Evolutionary conservation across 345 rosid species (phyloP).

Genomic region (Turritis glabra): DNA sequence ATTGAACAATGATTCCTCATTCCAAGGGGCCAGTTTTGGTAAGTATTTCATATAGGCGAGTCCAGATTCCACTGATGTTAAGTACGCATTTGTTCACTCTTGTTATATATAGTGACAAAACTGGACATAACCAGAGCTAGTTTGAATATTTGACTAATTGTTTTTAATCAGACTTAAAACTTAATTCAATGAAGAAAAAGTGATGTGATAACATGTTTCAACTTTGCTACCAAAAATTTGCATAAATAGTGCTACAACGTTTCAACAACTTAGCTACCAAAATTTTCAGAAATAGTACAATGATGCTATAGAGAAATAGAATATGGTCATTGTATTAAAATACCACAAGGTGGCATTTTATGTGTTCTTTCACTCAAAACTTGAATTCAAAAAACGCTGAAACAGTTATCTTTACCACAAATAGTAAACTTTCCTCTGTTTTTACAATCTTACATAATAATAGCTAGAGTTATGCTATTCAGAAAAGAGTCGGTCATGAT

Average conservation of each 20-base stretch:
- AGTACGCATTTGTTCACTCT: slow-evolving; percentile 27
- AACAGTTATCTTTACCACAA: slow-evolving; percentile 77
- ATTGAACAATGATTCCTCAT: slow-evolving; percentile 38
- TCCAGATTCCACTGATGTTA: slow-evolving; percentile 17
- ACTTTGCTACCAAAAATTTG: not conserved
- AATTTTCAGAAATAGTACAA: not conserved
- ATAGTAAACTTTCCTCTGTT: slow-evolving; percentile 50
- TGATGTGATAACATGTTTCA: not conserved
- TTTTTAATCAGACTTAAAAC: not conserved
- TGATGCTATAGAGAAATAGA: not conserved
- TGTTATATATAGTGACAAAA: slow-evolving; percentile 12
- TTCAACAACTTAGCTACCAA: not conserved
- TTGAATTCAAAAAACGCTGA: slow-evolving; percentile 57
- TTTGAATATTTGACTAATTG: not conserved
- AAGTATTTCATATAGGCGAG: slow-evolving; percentile 15
- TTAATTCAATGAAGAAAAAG: slow-evolving; percentile 18
- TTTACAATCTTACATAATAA: slow-evolving; percentile 15
- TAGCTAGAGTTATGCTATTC: not conserved
- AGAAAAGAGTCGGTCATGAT: not conserved
- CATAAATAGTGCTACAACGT: not conserved
- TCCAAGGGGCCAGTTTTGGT: slow-evolving; percentile 45
- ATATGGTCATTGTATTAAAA: not conserved
- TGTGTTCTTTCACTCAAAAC: slow-evolving; percentile 4
- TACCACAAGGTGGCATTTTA: not conserved
- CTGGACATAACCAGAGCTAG: slow-evolving; percentile 19